Percentiles rank a stretch among this genome's conserved stretches.
Evolutionary conservation across 495 filamentous ascomycete genomes (phyloP).

Genomic region (Penicillium coffeae): DNA sequence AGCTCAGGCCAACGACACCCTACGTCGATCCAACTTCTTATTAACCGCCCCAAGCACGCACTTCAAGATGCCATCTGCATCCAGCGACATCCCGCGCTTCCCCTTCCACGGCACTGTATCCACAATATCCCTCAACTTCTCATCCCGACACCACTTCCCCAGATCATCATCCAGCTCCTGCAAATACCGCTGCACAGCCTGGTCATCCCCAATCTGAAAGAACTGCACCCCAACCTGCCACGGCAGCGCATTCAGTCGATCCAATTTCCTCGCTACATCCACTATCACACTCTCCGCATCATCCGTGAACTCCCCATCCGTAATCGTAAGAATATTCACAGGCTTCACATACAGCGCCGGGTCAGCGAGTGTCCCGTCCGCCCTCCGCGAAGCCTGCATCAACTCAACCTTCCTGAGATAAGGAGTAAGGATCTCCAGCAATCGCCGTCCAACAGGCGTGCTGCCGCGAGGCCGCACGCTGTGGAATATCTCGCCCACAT

Average conservation of each 20-base stretch:
- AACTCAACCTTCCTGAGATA: conserved; percentile 53
- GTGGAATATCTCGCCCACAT: conserved; percentile 64
- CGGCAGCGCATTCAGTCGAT: conserved; percentile 58
- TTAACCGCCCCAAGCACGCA: conserved; percentile 74
- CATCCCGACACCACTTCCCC: conserved; percentile 40
- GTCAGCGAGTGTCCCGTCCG: conserved; percentile 18
- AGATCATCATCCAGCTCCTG: conserved; percentile 77
- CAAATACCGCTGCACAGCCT: conserved; percentile 58
- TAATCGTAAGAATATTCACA: conserved; percentile 90
- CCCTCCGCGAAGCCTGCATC: conserved; percentile 40
- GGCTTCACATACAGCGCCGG: conserved; percentile 55
- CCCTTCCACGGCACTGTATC: conserved; percentile 80
- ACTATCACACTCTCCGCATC: conserved; percentile 73
- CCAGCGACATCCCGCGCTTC: conserved; percentile 38
- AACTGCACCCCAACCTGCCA: conserved; percentile 96
- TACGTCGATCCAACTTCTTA: conserved; percentile 29
- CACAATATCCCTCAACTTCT: conserved; percentile 78
- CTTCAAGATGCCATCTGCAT: conserved; percentile 75
- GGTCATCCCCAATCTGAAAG: conserved; percentile 87
- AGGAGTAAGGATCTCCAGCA: conserved; percentile 68
- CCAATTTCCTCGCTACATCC: conserved; percentile 63
- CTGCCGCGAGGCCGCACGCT: conserved; percentile 58
- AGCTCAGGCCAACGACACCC: conserved; percentile 10
- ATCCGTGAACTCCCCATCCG: conserved; percentile 83
- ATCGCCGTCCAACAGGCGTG: conserved; percentile 72